Percentiles rank a stretch among this genome's conserved stretches.
Conservation (phyloP, 495 filamentous ascomycete genomes). For the Elaphomyces granulatus region DNA sequence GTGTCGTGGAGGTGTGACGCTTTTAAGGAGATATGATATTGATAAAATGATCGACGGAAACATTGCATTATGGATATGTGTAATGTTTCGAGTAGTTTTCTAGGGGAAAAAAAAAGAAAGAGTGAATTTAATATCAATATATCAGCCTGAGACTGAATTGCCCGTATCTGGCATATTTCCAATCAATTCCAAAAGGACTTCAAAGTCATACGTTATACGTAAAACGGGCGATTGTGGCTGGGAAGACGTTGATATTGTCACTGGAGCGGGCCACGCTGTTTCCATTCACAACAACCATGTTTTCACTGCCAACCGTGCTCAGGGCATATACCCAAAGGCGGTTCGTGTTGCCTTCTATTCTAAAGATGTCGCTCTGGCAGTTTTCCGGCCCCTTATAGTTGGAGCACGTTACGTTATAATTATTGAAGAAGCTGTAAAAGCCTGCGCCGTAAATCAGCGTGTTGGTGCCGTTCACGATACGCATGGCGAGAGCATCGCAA, state of each 20-base stretch:
- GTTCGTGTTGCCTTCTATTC: conserved; percentile 30
- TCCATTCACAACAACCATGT: conserved; percentile 36
- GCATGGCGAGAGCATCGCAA: conserved; percentile 52
- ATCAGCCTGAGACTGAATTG: not conserved
- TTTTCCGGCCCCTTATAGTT: conserved; percentile 28
- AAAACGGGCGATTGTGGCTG: conserved; percentile 2
- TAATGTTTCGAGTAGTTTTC: too few species aligned
- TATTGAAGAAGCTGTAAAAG: conserved; percentile 62
- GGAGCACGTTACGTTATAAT: conserved; percentile 36
- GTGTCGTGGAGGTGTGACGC: not conserved
- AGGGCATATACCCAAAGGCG: conserved; percentile 31
- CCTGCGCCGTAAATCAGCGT: conserved; percentile 57
- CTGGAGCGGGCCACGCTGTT: conserved; percentile 31
- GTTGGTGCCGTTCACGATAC: conserved; percentile 42
- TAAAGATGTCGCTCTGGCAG: conserved; percentile 51
- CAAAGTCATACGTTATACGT: conserved; percentile 1
- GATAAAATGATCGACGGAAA: too few species aligned
- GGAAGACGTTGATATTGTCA: conserved; percentile 29
- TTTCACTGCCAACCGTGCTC: conserved; percentile 34
- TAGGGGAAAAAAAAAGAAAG: too few species aligned
- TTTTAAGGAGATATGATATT: too few species aligned
- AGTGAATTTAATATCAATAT: too few species aligned
- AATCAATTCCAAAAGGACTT: too few species aligned
- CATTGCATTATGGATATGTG: too few species aligned
- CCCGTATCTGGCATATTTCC: too few species aligned